Evolutionary conservation across 2,329 filamentous ascomycete species (phyloP).

Genomic region (Colletotrichum destructivum): DNA sequence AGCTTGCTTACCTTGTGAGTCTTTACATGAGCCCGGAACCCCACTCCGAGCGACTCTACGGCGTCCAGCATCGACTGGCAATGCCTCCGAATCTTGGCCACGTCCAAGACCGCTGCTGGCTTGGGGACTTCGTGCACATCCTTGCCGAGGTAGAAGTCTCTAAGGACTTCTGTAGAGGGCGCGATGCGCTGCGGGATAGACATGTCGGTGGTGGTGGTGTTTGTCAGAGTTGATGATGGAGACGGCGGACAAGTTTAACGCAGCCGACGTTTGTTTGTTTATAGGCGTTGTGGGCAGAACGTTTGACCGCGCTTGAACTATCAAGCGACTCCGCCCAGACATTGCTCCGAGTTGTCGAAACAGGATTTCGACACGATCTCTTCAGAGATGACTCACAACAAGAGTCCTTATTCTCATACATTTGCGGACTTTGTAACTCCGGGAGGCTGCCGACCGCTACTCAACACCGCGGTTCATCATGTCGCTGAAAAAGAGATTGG

Average conservation of each 20-base stretch:
- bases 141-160: constrained; percentile 48
- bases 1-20: constrained; percentile 70
- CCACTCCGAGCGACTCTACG: constrained; percentile 62
- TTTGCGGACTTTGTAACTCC: too few relatives aligned
- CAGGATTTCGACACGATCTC: too few relatives aligned
- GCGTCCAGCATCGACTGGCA: constrained; percentile 71
- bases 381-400: neutral
- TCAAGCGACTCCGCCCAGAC: neutral
- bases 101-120: constrained; percentile 71
- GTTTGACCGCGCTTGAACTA: neutral
- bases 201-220: constrained; percentile 37
- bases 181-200: constrained; percentile 44
- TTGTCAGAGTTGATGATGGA: neutral
- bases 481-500: too few relatives aligned
- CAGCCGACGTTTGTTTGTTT: neutral
- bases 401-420: neutral
- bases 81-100: constrained; percentile 66
- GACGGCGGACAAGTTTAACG: neutral
- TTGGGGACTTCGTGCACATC: constrained; percentile 59
- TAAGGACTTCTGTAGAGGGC: constrained; percentile 35
- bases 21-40: constrained; percentile 75
- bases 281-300: neutral
- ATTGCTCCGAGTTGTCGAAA: too few relatives aligned
- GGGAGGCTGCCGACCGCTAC: too few relatives aligned
- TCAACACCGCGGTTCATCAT: too few relatives aligned